Evolutionary conservation across 768 basidiomycete species (phyloP).

Genomic region (button mushroom (Agaricus bisporus)): DNA sequence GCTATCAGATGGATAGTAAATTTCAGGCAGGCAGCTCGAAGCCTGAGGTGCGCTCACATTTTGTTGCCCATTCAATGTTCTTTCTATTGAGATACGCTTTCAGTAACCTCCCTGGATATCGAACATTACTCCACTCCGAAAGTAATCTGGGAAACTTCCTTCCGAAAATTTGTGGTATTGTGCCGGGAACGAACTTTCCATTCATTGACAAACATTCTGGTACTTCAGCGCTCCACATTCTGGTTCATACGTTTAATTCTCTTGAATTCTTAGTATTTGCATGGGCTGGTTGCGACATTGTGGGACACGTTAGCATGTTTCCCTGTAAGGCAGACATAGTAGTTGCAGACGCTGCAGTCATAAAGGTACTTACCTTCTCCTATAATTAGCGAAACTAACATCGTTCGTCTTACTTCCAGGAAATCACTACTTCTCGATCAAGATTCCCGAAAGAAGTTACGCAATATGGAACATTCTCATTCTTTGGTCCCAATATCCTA

Average conservation of each 20-base stretch:
- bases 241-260: neutral
- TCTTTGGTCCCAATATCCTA: slow-evolving; percentile 55
- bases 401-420: slow-evolving; percentile 23
- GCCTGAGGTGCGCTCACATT: neutral
- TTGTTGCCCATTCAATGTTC: neutral
- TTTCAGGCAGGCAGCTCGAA: neutral
- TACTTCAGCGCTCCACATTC: neutral
- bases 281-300: slow-evolving; percentile 3
- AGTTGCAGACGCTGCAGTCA: slow-evolving; percentile 24
- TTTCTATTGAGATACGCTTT: neutral
- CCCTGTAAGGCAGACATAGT: neutral
- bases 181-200: neutral
- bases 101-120: neutral
- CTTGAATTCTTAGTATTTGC: neutral
- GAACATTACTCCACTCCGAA: neutral
- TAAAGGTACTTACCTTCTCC: slow-evolving; percentile 19
- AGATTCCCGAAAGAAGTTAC: slow-evolving; percentile 48
- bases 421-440: slow-evolving; percentile 36
- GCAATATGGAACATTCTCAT: slow-evolving; percentile 32
- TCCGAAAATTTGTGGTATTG: neutral
- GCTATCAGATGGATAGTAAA: neutral
- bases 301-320: neutral
- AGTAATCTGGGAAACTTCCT: neutral
- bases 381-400: neutral
- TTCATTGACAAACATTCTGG: slow-evolving; percentile 3